Percentiles rank a stretch among this genome's conserved stretches.
Conservation (phyloP, 1,284 basidiomycete genomes). For the Irpex sp. region DNA sequence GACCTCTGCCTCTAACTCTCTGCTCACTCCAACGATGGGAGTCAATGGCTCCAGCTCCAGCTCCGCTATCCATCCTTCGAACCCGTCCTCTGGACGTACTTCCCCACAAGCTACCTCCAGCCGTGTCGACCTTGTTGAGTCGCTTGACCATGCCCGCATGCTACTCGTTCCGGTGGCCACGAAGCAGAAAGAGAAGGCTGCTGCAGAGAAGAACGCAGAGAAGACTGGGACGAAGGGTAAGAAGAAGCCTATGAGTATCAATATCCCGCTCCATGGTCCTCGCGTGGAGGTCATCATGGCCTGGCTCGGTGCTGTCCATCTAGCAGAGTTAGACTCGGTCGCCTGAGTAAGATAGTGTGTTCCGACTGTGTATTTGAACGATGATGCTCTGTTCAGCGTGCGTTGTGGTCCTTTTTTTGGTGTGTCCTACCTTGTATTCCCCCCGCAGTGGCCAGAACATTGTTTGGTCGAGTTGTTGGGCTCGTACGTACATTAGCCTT, state of each 20-base stretch:
- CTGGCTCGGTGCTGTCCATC: conserved; percentile 75
- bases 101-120: conserved; percentile 15
- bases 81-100: conserved; percentile 17
- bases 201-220: conserved; percentile 42
- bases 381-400: no score
- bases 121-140: conserved; percentile 36
- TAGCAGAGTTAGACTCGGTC: conserved; percentile 60
- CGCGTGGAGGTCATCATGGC: conserved; percentile 79
- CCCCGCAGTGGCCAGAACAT: no score
- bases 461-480: no score
- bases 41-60: conserved; percentile 25
- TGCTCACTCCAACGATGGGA: conserved; percentile 12
- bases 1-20: conserved; percentile 16
- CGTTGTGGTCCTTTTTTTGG: no score
- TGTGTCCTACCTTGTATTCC: no score
- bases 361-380: no score
- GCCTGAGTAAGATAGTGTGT: conserved; percentile 24
- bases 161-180: conserved; percentile 63
- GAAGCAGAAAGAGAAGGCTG: conserved; percentile 51
- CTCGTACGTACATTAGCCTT: no score
- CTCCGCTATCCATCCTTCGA: conserved; percentile 14
- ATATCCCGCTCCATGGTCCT: conserved; percentile 78
- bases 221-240: conserved; percentile 31
- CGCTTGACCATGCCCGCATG: conserved; percentile 63
- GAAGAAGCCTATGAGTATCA: conserved; percentile 64